phyloP scores from a whole-genome alignment of 1,139 yeast genomes.

The Kodamaea ohmeri region DNA sequence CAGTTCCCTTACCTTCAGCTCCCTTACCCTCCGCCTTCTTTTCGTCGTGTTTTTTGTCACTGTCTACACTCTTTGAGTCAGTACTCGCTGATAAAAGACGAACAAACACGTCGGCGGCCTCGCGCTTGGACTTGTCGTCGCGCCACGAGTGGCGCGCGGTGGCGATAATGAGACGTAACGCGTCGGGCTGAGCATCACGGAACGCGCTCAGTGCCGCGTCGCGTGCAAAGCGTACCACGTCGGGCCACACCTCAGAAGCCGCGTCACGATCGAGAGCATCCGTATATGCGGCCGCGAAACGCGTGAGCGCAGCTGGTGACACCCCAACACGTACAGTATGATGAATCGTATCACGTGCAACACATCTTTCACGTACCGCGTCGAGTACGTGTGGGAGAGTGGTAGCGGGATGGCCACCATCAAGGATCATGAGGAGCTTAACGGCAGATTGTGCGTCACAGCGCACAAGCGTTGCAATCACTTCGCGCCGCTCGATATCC shows the following conservation, averaged over 20 bases:
- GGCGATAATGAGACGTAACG: conserved; percentile 49
- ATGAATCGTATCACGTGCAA: conserved; percentile 42
- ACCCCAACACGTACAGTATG: no score
- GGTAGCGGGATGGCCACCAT: conserved; percentile 77
- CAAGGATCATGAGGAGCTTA: conserved; percentile 70
- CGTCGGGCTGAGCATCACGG: conserved; percentile 47
- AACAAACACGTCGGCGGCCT: conserved; percentile 60
- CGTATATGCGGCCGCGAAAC: conserved; percentile 58
- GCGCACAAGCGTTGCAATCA: conserved; percentile 61
- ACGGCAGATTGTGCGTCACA: conserved; percentile 24
- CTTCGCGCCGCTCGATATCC: conserved; percentile 69
- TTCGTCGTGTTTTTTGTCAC: no score
- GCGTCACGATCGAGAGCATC: conserved; percentile 70
- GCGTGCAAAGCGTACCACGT: conserved; percentile 2
- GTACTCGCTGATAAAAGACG: neutral
- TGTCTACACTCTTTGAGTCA: no score
- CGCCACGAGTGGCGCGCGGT: conserved; percentile 50
- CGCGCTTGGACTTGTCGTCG: conserved; percentile 65
- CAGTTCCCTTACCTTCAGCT: neutral
- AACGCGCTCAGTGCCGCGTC: conserved; percentile 42
- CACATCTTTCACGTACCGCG: conserved; percentile 44
- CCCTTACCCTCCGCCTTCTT: neutral
- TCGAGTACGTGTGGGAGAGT: conserved; percentile 69
- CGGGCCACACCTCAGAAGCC: conserved; percentile 69
- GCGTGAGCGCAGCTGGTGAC: conserved; percentile 40